Conservation (phyloP, 2,329 filamentous ascomycete species). For the Acrocalymma vagum region DNA sequence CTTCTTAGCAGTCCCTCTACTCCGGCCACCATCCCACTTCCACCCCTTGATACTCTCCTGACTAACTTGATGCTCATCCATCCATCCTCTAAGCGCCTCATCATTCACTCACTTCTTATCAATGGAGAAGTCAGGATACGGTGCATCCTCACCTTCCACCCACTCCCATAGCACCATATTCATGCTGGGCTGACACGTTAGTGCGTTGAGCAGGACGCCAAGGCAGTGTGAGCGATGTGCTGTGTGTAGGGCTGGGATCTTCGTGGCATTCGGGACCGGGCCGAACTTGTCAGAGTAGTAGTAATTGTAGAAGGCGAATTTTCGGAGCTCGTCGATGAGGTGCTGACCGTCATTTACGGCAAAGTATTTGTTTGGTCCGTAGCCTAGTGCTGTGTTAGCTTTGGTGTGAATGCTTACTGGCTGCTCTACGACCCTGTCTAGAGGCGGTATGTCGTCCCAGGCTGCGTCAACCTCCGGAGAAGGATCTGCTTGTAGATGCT, state of each 20-base stretch:
- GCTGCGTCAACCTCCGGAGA: constrained; percentile 14
- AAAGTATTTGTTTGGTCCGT: constrained; percentile 7
- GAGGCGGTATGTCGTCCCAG: constrained; percentile 10
- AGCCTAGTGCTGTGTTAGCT: constrained; percentile 8
- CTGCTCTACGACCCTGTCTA: constrained; percentile 1
- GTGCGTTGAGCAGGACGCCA: constrained; percentile 9
- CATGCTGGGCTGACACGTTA: constrained; percentile 13
- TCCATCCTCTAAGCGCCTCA: constrained; percentile 3
- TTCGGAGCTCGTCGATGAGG: constrained; percentile 10
- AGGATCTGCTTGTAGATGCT: constrained; percentile 14
- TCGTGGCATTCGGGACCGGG: background rate
- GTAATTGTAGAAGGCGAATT: constrained; percentile 6
- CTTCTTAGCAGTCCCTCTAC: no score
- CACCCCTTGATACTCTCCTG: constrained; percentile 2
- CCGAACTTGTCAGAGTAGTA: constrained; percentile 5
- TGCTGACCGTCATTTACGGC: constrained; percentile 12
- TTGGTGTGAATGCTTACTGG: no score
- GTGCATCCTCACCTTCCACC: constrained; percentile 8
- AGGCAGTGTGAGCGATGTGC: constrained; percentile 11
- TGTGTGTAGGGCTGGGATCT: background rate
- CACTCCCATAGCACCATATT: constrained; percentile 12
- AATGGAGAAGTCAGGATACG: constrained; percentile 9
- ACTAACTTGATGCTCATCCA: constrained; percentile 4
- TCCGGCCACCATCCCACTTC: constrained; percentile 3
- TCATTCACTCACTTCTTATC: constrained; percentile 4